phyloP scores from a whole-genome alignment of 768 basidiomycete species.

The Erythrobasidium yunnanense region DNA sequence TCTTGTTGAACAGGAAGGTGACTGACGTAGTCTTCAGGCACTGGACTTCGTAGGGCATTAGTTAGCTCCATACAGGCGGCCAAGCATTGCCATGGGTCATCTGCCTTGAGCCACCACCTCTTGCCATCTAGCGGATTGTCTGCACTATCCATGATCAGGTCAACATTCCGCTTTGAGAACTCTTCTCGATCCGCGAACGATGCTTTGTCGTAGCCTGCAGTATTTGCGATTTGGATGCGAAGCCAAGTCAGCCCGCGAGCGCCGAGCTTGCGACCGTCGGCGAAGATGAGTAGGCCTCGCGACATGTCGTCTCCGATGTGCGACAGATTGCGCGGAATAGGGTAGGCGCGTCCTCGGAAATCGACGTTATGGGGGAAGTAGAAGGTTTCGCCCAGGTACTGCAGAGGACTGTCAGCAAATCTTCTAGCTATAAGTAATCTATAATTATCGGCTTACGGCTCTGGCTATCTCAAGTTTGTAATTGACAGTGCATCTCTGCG shows the following conservation, averaged over 20 bases:
- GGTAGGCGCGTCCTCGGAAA: constrained; percentile 94
- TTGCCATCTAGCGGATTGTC: constrained; percentile 63
- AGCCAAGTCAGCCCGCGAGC: constrained; percentile 81
- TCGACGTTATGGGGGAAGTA: constrained; percentile 94
- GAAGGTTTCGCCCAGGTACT: constrained; percentile 79
- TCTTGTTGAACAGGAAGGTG: constrained; percentile 90
- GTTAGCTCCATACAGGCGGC: constrained; percentile 83
- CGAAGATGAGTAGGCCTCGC: constrained; percentile 75
- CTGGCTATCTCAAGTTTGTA: constrained; percentile 94
- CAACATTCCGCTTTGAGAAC: constrained; percentile 61
- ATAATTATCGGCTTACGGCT: constrained; percentile 59
- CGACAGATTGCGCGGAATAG: constrained; percentile 85
- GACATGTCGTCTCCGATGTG: constrained; percentile 91
- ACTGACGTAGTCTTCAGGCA: constrained; percentile 53
- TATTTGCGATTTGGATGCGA: constrained; percentile 84
- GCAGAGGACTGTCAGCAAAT: no score
- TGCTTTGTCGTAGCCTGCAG: constrained; percentile 89
- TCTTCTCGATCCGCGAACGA: constrained; percentile 82
- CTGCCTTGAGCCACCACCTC: constrained; percentile 80
- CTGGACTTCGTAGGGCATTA: constrained; percentile 61
- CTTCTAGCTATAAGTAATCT: no score
- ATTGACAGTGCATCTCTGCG: constrained; percentile 79
- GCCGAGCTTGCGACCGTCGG: constrained; percentile 65
- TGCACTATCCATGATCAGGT: constrained; percentile 71
- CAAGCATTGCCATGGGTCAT: constrained; percentile 96